Evolutionary conservation across 1,139 yeast species (phyloP).

Genomic region (Taphrina betulina): DNA sequence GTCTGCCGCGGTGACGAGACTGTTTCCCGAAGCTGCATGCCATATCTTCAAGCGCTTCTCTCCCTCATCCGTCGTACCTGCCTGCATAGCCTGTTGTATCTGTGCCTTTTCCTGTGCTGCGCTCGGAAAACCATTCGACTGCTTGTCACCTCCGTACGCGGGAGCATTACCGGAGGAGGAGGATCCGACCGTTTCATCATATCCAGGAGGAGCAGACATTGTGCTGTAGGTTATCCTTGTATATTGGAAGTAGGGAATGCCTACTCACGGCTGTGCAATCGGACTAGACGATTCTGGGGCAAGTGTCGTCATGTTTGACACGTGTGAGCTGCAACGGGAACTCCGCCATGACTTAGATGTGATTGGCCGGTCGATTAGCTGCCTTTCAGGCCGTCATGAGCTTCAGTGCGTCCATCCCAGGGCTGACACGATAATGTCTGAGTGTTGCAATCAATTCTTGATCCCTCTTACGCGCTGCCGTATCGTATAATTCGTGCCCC

Average conservation of each 20-base stretch:
- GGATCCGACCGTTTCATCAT: slow-evolving; percentile 5
- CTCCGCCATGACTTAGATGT: too few relatives aligned
- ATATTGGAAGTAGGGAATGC: too few relatives aligned
- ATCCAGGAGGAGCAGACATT: slow-evolving; percentile 11
- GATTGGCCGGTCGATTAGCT: too few relatives aligned
- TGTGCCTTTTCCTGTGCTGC: slow-evolving; percentile 4
- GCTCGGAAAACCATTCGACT: not conserved
- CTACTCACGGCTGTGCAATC: too few relatives aligned
- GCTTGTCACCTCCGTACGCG: not conserved
- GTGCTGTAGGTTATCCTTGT: too few relatives aligned
- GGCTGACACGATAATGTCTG: slow-evolving; percentile 13
- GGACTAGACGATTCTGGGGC: too few relatives aligned
- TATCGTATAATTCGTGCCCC: slow-evolving; percentile 6
- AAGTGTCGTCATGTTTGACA: too few relatives aligned
- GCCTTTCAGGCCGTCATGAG: slow-evolving; percentile 1
- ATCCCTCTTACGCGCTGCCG: slow-evolving; percentile 8
- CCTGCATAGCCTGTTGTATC: not conserved
- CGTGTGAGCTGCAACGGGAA: too few relatives aligned
- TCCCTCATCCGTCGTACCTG: not conserved
- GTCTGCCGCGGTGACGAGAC: slow-evolving; percentile 21
- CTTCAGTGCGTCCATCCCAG: slow-evolving; percentile 25
- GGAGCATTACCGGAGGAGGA: not conserved
- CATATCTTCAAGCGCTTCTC: slow-evolving; percentile 9
- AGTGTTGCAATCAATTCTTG: not conserved
- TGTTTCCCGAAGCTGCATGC: slow-evolving; percentile 25